Base-by-base conservation (phyloP, 495 filamentous ascomycete species). In the Neurospora discreta region DNA sequence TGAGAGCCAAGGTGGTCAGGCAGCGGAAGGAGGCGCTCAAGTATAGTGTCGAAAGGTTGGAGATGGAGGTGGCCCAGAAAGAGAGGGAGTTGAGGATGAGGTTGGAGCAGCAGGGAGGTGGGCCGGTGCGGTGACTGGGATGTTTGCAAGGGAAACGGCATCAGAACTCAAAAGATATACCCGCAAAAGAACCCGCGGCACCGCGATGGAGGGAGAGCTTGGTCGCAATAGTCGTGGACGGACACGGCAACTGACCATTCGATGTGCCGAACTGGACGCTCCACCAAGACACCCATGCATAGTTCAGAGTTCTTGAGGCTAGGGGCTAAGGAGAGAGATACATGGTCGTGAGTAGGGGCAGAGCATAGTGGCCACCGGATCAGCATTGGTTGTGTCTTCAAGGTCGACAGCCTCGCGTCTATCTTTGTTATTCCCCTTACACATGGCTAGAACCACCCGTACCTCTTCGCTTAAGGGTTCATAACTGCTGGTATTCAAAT, bases 21-120 rank as follows among this genome's bases (percentile, higher is more conserved):
- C 82, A 82, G 74, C 70, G 81, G 46, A 78, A 79, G 70, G 83
- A 85, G 77, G 83, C 83, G 20, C 74, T 85, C 46, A 80, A 82
- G 78, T 86, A 86, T 71, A 79, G 83, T 42, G 82, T 86, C 18
- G 83, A 86, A 79, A 74, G 84, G 67, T 75, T 86, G 58, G 84
- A 86, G 78, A 73, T 85, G 73, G 83, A 86, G 77, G 84, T 85
- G 60, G 65, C 78, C 75, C 83, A 85, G 80, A 84, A 82, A 80
- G 84, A 86, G 80, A 75, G 84, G 71, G 84, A 86, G 81, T 68
- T 86, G 80, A 69, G 81, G 74, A 78, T 81, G 74, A 72, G 83
- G 78, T 33, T 86, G 72, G 83, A 84, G 44, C 75, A 77, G 42
- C 52, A 65, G 52, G 52, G 52, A 0, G 52, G 52, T 9, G 52